phyloP scores from a whole-genome alignment of 768 basidiomycete genomes.

The Thelephora ganbajun region DNA sequence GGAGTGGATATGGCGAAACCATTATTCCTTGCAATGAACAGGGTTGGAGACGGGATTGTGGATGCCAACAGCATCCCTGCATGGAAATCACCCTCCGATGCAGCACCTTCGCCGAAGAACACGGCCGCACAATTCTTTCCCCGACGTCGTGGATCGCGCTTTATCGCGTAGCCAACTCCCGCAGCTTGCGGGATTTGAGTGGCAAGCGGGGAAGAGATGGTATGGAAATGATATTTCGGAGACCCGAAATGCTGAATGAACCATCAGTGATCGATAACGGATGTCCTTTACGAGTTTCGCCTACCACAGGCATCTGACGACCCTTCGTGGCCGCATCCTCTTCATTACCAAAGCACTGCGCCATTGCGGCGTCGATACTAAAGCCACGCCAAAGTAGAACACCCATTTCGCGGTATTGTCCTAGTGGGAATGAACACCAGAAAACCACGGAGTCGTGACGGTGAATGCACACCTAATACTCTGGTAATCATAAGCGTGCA shows the following conservation, averaged over 20 bases:
- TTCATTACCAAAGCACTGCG: constrained; percentile 81
- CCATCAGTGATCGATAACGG: constrained; percentile 1
- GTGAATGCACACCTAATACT: constrained; percentile 40
- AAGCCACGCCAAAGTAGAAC: constrained; percentile 85
- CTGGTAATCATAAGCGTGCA: constrained; percentile 21
- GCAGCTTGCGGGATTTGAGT: constrained; percentile 95
- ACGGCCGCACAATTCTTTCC: constrained; percentile 70
- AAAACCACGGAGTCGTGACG: neutral
- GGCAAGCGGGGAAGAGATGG: constrained; percentile 85
- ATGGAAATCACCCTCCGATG: constrained; percentile 92
- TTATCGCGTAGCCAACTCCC: constrained; percentile 82
- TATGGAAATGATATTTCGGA: constrained; percentile 74
- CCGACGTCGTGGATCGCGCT: constrained; percentile 56
- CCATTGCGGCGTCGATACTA: constrained; percentile 68
- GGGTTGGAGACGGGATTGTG: constrained; percentile 57
- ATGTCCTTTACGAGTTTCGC: constrained; percentile 7
- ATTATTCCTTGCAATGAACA: constrained; percentile 72
- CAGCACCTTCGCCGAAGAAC: constrained; percentile 90
- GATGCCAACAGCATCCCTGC: constrained; percentile 70
- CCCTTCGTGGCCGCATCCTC: constrained; percentile 75
- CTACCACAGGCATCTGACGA: constrained; percentile 86
- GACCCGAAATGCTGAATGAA: constrained; percentile 69
- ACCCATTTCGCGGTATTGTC: constrained; percentile 89
- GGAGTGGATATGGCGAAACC: constrained; percentile 95
- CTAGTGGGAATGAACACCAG: constrained; percentile 20